These are phyloP conservation scores for Rhynchospora breviuscula DNA, from an alignment of 176 grass and related monocot species.

Conservation along the genomic window DNA sequence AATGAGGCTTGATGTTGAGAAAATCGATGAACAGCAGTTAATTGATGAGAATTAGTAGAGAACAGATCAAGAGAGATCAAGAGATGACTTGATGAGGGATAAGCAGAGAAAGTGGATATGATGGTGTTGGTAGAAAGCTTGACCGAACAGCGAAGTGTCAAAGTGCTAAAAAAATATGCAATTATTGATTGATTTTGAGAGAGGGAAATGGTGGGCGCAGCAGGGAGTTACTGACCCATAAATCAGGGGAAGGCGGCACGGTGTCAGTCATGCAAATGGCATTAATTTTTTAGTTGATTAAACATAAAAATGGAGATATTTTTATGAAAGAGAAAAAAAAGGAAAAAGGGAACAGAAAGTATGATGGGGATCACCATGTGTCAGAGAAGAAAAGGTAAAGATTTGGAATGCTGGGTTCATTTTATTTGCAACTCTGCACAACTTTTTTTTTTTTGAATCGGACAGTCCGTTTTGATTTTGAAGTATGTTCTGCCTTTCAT, in stretches of 20 bases:
- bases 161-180: constrained; percentile 1
- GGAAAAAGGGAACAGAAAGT: neutral
- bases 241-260: neutral
- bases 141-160: constrained; percentile 11
- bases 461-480: neutral
- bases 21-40: neutral
- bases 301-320: neutral
- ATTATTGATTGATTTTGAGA: constrained; percentile 23
- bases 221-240: constrained; percentile 16
- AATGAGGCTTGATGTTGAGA: neutral
- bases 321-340: constrained; percentile 3
- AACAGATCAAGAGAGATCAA: neutral
- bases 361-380: neutral
- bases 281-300: constrained; percentile 2
- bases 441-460: neutral
- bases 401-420: neutral
- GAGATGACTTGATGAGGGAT: neutral
- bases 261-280: neutral
- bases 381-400: neutral
- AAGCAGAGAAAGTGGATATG: constrained; percentile 9
- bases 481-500: neutral
- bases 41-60: constrained; percentile 9
- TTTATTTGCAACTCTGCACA: neutral
- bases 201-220: constrained; percentile 19
- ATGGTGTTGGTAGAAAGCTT: constrained; percentile 25